A percentile compares a stretch with the other conserved stretches of the same genome.
phyloP scores from a whole-genome alignment of 106 monocot species.

The Agapanthus africanus region DNA sequence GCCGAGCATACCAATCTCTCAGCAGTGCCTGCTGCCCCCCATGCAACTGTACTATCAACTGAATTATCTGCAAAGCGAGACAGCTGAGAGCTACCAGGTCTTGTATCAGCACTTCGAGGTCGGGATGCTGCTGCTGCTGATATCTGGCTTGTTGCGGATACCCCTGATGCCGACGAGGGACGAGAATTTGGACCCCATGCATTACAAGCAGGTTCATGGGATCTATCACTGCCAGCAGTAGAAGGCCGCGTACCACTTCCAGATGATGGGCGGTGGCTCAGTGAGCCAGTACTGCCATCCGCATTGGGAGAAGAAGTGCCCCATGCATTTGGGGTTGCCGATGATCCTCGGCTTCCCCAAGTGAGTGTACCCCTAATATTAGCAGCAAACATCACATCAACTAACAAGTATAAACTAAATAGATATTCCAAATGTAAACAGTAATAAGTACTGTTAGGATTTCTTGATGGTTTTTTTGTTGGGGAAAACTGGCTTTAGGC shows the following conservation, averaged over 20 bases:
- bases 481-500: no score
- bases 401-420: not conserved
- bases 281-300: constrained; percentile 58
- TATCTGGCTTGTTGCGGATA: constrained; percentile 44
- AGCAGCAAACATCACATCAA: constrained; percentile 10
- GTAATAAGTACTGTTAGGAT: not conserved
- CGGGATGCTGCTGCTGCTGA: constrained; percentile 32
- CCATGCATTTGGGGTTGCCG: constrained; percentile 61
- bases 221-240: constrained; percentile 76
- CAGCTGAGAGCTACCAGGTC: constrained; percentile 74
- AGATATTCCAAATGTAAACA: not conserved
- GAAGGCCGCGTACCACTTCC: constrained; percentile 75
- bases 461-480: no score
- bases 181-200: constrained; percentile 77
- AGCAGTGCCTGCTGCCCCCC: constrained; percentile 28
- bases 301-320: constrained; percentile 57
- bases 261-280: constrained; percentile 62
- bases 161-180: constrained; percentile 80
- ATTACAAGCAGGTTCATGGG: constrained; percentile 35
- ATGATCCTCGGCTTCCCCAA: constrained; percentile 68
- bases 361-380: constrained; percentile 81
- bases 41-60: constrained; percentile 33
- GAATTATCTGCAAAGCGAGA: constrained; percentile 69
- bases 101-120: constrained; percentile 93
- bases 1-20: constrained; percentile 35